Base-by-base conservation (phyloP, 495 filamentous ascomycete genomes). In the Aeminium ludgeri region DNA sequence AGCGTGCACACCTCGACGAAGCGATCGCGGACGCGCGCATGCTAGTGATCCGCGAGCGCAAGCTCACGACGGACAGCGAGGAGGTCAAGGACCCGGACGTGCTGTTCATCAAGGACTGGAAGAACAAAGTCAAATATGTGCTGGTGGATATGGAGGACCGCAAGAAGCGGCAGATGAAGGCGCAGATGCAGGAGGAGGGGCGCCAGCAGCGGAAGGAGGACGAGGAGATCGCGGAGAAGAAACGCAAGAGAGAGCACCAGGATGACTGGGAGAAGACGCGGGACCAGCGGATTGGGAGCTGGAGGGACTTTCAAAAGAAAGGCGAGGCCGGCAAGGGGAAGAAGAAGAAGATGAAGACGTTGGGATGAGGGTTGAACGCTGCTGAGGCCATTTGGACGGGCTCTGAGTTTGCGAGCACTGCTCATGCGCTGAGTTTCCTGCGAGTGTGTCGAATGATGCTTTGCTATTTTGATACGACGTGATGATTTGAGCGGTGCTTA, bases 101-200 rank as follows among this genome's bases (percentile, higher is more conserved):
- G 7, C 74, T 80, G 30, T 96, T 96, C 55, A 74, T 74, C 41
- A 67, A 67, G 50, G 74, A 82, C 53, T 96, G 89, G 89, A 72
- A 78, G 42, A 72, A 83, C 58, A 96, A 94, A 74, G 82, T 82
- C n/a, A 80, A 81, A 45, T 67, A 74, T 46, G 91, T 99, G 41
- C 67, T 99, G 47, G 75, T 95, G 49, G 91, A 99, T 44, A 86
- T 87, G 57, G 91, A 95, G 66, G 67, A 83, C 54, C 70, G 86
- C 23, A 65, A 83, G 34, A 70, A 82, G 43, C 76, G 82, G 52
- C 86, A 93, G 69, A 43, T 83, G 54, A 91, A 94, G 67, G 91
- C 82, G 45, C 81, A 86, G 65, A 74, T 96, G 78, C 82, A 89
- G 57, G 89, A 99, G 64, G 89, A 99, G 58, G 89, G 89, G 28